Evolutionary conservation across 768 basidiomycete species (phyloP).

Genomic region (Termitomyces sp.): DNA sequence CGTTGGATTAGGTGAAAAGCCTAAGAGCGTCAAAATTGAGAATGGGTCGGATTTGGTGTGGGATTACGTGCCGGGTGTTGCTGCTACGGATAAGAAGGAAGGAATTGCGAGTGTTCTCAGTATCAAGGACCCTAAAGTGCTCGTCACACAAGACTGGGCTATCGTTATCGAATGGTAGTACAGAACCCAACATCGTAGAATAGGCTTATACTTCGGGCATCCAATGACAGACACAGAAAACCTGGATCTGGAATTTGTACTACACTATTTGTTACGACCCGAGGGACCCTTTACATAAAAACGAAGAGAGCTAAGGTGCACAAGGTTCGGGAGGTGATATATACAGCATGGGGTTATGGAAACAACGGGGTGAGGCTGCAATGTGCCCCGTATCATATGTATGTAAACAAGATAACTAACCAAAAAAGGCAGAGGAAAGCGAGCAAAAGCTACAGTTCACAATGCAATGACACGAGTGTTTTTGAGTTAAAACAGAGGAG

Average conservation of each 20-base stretch:
- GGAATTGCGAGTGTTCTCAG: slow-evolving; percentile 62
- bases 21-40: slow-evolving; percentile 52
- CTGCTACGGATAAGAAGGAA: slow-evolving; percentile 52
- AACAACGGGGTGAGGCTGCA: slow-evolving; percentile 5
- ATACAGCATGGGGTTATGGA: slow-evolving; percentile 12
- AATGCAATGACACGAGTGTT: slow-evolving; percentile 8
- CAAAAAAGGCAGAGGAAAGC: slow-evolving; percentile 12
- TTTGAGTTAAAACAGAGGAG: background rate
- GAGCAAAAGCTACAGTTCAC: slow-evolving; percentile 13
- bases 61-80: slow-evolving; percentile 59
- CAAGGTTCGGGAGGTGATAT: slow-evolving; percentile 6
- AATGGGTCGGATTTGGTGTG: slow-evolving; percentile 54
- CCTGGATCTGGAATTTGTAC: slow-evolving; percentile 3
- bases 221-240: slow-evolving; percentile 1
- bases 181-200: background rate
- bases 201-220: background rate
- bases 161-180: slow-evolving; percentile 33
- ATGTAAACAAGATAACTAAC: background rate
- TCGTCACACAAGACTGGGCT: slow-evolving; percentile 60
- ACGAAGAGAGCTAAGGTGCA: background rate
- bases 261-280: slow-evolving; percentile 7
- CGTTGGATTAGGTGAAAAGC: slow-evolving; percentile 62
- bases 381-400: slow-evolving; percentile 6
- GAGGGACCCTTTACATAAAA: background rate
- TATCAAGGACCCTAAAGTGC: slow-evolving; percentile 70